A percentile compares a stretch with the other conserved stretches of the same genome.
These are phyloP conservation scores for Ascoidea rubescens DNA, from an alignment of 805 yeast species.

Conservation along the genomic window DNA sequence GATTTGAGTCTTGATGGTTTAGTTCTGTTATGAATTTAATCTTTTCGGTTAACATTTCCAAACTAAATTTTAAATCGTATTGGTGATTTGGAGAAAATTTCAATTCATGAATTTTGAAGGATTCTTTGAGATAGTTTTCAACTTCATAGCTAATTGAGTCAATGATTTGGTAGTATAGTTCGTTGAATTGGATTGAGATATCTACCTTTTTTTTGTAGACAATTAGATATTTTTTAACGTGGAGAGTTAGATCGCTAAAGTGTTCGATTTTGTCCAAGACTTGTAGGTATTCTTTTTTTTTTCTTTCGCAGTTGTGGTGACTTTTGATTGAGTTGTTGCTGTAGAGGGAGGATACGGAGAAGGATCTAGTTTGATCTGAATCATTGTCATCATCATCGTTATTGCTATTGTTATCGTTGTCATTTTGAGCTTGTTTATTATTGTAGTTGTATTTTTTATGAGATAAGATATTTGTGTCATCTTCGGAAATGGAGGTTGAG, in stretches of 20 bases:
- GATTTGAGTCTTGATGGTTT: neutral
- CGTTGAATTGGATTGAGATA: conserved; percentile 19
- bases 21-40: neutral
- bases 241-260: conserved; percentile 16
- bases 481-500: neutral
- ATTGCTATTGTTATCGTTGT: no score
- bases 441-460: no score
- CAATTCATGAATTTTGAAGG: conserved; percentile 14
- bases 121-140: conserved; percentile 11
- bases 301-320: conserved; percentile 4
- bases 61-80: neutral
- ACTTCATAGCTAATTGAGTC: conserved; percentile 20
- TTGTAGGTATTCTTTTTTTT: conserved; percentile 7
- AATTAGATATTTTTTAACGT: conserved; percentile 14
- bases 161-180: conserved; percentile 17
- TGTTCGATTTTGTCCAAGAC: conserved; percentile 13
- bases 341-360: neutral
- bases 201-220: conserved; percentile 16
- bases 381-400: no score
- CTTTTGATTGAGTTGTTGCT: neutral
- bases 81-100: conserved; percentile 9
- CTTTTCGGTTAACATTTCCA: neutral
- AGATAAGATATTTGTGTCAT: no score
- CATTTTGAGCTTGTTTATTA: no score
- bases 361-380: neutral